phyloP scores from a whole-genome alignment of 1,284 basidiomycete genomes.

The Moesziomyces globuligerus region DNA sequence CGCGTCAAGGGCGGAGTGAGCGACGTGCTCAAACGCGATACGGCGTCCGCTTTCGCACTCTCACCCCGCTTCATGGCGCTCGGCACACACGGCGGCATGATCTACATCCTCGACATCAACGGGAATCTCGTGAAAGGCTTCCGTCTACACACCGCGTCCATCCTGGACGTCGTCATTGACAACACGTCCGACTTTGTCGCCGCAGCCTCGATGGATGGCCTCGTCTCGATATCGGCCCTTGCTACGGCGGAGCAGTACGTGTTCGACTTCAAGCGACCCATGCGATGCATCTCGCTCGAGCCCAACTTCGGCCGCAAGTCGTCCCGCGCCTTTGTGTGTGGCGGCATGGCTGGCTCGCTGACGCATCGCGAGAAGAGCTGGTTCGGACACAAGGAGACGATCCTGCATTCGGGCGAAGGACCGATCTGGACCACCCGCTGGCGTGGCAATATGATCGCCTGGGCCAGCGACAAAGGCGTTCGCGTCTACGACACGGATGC shows the following conservation, averaged over 20 bases:
- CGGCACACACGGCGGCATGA: slow-evolving; percentile 89
- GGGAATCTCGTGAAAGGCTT: slow-evolving; percentile 89
- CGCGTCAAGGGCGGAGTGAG: slow-evolving; percentile 79
- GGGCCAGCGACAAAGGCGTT: slow-evolving; percentile 96
- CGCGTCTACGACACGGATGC: slow-evolving; percentile 89
- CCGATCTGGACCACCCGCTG: slow-evolving; percentile 93
- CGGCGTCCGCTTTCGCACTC: slow-evolving; percentile 71
- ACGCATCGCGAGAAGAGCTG: slow-evolving; percentile 92
- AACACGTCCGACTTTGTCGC: slow-evolving; percentile 87
- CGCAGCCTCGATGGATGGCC: slow-evolving; percentile 93
- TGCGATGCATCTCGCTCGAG: slow-evolving; percentile 88
- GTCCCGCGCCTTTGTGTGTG: slow-evolving; percentile 88
- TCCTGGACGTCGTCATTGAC: slow-evolving; percentile 87
- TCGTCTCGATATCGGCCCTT: slow-evolving; percentile 87
- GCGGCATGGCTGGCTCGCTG: slow-evolving; percentile 88
- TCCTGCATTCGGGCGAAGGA: slow-evolving; percentile 87
- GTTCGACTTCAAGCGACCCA: slow-evolving; percentile 91
- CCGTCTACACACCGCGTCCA: slow-evolving; percentile 88
- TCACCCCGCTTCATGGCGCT: slow-evolving; percentile 75
- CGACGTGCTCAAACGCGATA: slow-evolving; percentile 87
- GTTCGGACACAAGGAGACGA: slow-evolving; percentile 91
- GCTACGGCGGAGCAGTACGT: slow-evolving; percentile 81
- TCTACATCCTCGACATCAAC: slow-evolving; percentile 83
- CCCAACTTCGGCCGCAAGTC: slow-evolving; percentile 85
- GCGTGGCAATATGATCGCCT: slow-evolving; percentile 87